Base-by-base conservation (phyloP, 495 filamentous ascomycete genomes). In the Penicillium longicatenatum region DNA sequence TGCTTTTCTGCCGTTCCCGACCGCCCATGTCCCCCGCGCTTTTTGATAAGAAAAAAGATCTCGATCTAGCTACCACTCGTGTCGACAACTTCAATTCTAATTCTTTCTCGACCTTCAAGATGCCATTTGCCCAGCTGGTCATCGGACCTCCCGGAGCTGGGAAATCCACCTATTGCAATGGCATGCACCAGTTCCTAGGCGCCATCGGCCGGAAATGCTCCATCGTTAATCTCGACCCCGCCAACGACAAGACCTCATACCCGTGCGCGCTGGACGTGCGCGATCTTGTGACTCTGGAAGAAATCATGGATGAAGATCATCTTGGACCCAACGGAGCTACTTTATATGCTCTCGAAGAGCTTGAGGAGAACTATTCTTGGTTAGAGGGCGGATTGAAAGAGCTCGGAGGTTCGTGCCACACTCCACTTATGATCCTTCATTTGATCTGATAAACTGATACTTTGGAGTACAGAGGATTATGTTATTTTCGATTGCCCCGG, bases 121-220 rank as follows among this genome's bases (percentile, higher is more conserved):
- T 86, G 83, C 84, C 83, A 7, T 85, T 84, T 59, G 79, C 83
- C 47, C 89, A 94, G 75, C 84, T 98, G 22, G 87, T 97, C 12
- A 88, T 97, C 55, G 94, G 94, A 12, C 91, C 93, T 24, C 93
- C 94, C 8, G 94, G 94, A 59, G 84, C 93, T 22, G 94, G 94
- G 17, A 98, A 98, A 75, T 96, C 92, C 45, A 98, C 94, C 6
- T 97, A 95, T 72, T 97, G 92, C 80, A 89, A 97, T 84, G 94
- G 94, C 62, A 96, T 98, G 90, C 90, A 96, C 63, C 94, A 98
- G 76, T 98, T 97, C 80, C 87, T 97, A 79, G 84, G 85, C 54
- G 93, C 94, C 49, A 96, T 98, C 67, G 91, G 91, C 41, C 88
- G 94, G 39, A 92, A 94, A 76, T 96, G 91, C 78, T 94, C 92